These are phyloP conservation scores for Aureobasidium leucospermi DNA, from an alignment of 2,329 filamentous ascomycete genomes.

Conservation along the genomic window DNA sequence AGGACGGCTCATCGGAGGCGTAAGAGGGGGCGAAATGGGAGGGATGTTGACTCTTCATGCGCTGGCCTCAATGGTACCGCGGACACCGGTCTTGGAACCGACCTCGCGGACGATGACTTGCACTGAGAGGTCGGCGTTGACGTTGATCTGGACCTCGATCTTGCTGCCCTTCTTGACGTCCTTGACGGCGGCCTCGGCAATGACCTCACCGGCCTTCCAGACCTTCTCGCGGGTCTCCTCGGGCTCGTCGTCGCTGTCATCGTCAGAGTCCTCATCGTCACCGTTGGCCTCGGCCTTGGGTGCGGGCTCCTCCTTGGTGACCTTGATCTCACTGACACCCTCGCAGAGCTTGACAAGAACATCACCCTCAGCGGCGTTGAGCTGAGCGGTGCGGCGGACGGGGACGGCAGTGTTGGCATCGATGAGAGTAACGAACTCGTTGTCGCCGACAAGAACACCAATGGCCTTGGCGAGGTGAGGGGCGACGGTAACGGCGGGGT, in stretches of 20 bases:
- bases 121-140: slow-evolving; percentile 70
- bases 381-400: slow-evolving; percentile 74
- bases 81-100: slow-evolving; percentile 76
- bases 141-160: slow-evolving; percentile 89
- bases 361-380: slow-evolving; percentile 72
- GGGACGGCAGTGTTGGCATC: slow-evolving; percentile 83
- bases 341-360: slow-evolving; percentile 84
- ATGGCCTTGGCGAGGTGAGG: slow-evolving; percentile 85
- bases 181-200: slow-evolving; percentile 80
- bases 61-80: slow-evolving; percentile 48
- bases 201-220: slow-evolving; percentile 76
- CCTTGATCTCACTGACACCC: slow-evolving; percentile 83
- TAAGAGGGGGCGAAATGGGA: background rate
- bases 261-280: slow-evolving; percentile 52
- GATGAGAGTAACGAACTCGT: slow-evolving; percentile 74
- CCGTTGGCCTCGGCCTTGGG: slow-evolving; percentile 55
- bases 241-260: slow-evolving; percentile 63
- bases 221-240: slow-evolving; percentile 85
- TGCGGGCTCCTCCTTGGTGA: slow-evolving; percentile 80
- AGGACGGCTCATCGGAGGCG: background rate
- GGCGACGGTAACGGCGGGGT: slow-evolving; percentile 89
- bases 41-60: slow-evolving; percentile 1
- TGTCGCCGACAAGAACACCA: slow-evolving; percentile 64
- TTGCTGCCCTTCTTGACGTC: slow-evolving; percentile 81
- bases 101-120: slow-evolving; percentile 79